phyloP scores from a whole-genome alignment of 2,329 filamentous ascomycete genomes.

The Remersonia thermophila region DNA sequence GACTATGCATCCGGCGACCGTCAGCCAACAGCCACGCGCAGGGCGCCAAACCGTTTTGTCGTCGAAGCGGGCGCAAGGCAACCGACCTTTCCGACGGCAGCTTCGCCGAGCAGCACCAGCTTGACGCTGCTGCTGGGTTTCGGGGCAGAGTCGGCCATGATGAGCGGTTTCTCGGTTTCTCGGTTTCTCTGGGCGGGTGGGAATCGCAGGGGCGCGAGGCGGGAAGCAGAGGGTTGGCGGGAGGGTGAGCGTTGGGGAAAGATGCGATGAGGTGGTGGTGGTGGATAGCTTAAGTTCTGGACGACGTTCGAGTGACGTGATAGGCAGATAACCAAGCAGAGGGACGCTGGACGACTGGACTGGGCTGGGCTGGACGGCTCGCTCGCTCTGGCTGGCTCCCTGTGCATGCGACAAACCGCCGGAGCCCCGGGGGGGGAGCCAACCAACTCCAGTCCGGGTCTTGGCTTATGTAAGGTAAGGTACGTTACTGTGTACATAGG shows the following conservation, averaged over 20 bases:
- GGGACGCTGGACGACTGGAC: no score
- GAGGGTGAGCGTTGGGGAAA: no score
- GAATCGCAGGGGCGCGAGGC: no score
- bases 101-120: constrained; percentile 93
- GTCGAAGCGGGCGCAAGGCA: constrained; percentile 11
- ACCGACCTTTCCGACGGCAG: constrained; percentile 89
- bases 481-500: no score
- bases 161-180: constrained; percentile 2
- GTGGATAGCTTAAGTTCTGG: neutral
- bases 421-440: no score
- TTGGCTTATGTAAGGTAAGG: no score
- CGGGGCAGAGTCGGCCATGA: constrained; percentile 66
- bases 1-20: no score
- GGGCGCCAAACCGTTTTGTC: constrained; percentile 1
- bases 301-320: constrained; percentile 17
- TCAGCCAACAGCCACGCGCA: no score
- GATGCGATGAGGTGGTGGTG: neutral
- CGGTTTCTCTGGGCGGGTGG: neutral
- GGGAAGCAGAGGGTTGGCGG: no score
- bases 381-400: no score
- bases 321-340: constrained; percentile 13
- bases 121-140: constrained; percentile 99
- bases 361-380: constrained; percentile 9
- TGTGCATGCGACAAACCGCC: no score
- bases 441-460: no score